Evolutionary conservation across 352 stramenopile genomes (phyloP), one percentile per base, ranked within the genome.

Genomic region (Saprolegnia parasitica): DNA sequence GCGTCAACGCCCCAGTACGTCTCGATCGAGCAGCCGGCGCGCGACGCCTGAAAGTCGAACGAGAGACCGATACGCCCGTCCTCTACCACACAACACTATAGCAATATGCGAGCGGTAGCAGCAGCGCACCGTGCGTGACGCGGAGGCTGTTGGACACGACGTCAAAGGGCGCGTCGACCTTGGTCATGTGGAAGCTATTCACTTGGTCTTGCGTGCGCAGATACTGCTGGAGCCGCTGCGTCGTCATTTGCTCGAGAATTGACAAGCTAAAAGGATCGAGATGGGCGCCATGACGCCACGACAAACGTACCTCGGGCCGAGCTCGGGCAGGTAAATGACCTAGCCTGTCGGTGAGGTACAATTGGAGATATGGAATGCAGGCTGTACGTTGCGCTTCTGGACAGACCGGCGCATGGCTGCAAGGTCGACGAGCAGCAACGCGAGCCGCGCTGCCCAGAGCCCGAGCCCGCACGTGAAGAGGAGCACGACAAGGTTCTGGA

Each of bases 191-290:
- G 0, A 67, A 49, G 6, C 6, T 24, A 21, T 18, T 29, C 29
- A 67, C 29, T 56, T 67, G 58, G 40, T 67, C 58, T 40, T 67
- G 58, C 26, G 49, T 40, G 13, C 58, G 58, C 13, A 67, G 58
- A 21, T 55, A 67, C 39, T 67, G 58, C 58, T 67, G 58, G 24
- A 67, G 58, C 20, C 50, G 58, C 13, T 32, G 16, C 37, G 50
- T 55, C n/a, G 58, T 42, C 58, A 67, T 67, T 24, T 21, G 20
- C 20, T 56, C n/a, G 5, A 67, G 42, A 16, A 67, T 24, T 10
- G 52, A 20, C 18, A 67, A 35, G n/a, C 58, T 67, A 67, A 6
- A 55, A 21, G 6, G 4, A 50, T 16, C 1, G 21, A 29, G n/a
- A 46, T 67, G 42, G 10, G 39, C 10, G 39, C 6, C 54, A n/a